Evolutionary conservation across 805 yeast genomes (phyloP), one percentile per base, ranked within the genome.

Genomic region (Yueomyces sp.): DNA sequence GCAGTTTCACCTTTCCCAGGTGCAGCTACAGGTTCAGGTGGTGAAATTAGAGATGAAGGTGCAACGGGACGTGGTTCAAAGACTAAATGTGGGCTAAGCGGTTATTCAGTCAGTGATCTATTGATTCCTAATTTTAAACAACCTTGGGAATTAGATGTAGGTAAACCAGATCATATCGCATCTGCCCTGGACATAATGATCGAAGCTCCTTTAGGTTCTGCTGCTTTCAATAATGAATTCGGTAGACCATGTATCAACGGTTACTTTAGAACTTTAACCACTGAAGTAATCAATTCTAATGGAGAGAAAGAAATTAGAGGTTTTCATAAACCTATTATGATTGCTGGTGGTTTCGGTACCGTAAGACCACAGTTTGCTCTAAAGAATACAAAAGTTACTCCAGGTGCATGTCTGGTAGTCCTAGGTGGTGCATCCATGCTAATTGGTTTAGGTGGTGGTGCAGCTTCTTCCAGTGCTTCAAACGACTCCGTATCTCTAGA

Each of bases 21-120:
- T 64, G 99, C 99, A 32, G 95, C 99, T 38, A 92, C 99, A 11
- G 99, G 99, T 50, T 88, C 97, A 8, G 99, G 99, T 63, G 99
- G 99, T 70, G 99, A 92, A 67, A 92, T 92, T 57, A 85, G 99
- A 73, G 99, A 92, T 65, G 99, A 92, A 69, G 98, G 96, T 68
- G 98, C 99, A 31, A 95, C 92, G 28, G 99, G 99, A 50, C 79
- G 96, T 63, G 99, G 99, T 40, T 90, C 97, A 28, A 86, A 86
- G 64, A 77, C 97, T 39, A 90, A 92, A 67, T 95, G 96, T 59
- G 99, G 99, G 44, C 71, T 92, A 48, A 72, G 94, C 38, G 99
- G 99, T 6, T 92, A 79, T 65, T 75, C 94, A 8, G 96, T 87
- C 27, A 81, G 94, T 37, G 97, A 92, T 65, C 73, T 92, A 62